Percentiles rank a stretch among this genome's conserved stretches.
Evolutionary conservation across 2,329 filamentous ascomycete genomes (phyloP).

Genomic region (Microcera coccophila): DNA sequence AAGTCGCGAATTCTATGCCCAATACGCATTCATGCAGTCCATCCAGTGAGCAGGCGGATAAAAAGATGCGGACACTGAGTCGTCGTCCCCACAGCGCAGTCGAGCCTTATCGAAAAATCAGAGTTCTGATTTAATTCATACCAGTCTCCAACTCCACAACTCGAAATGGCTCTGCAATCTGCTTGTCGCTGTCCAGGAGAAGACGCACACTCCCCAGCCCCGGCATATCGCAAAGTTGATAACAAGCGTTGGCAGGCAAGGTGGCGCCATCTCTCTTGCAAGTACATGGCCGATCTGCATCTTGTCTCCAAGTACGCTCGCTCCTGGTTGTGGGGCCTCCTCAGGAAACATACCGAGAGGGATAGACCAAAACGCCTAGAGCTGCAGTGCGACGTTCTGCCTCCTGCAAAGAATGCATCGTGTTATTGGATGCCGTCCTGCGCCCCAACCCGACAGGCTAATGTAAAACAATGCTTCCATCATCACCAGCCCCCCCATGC

Average conservation of each 20-base stretch:
- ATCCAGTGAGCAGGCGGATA: no score
- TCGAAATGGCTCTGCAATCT: background rate
- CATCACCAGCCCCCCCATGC: conserved; percentile 13
- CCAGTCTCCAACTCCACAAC: background rate
- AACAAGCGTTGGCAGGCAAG: conserved; percentile 1
- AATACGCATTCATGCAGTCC: no score
- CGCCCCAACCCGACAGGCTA: conserved; percentile 19
- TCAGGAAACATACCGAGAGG: conserved; percentile 17
- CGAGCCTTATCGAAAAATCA: no score
- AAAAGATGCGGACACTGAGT: background rate
- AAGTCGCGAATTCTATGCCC: no score
- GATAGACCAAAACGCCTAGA: conserved; percentile 18
- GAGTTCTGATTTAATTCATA: background rate
- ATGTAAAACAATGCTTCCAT: conserved; percentile 14
- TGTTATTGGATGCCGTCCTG: conserved; percentile 18
- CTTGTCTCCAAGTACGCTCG: conserved; percentile 12
- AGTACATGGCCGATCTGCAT: conserved; percentile 17
- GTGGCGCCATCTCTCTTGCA: conserved; percentile 26
- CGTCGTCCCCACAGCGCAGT: no score
- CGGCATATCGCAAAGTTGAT: background rate
- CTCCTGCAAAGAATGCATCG: conserved; percentile 12
- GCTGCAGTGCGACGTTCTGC: conserved; percentile 18
- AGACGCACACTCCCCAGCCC: background rate
- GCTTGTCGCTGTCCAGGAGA: no score
- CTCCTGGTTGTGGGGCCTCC: conserved; percentile 9